Conservation (phyloP, 2,329 filamentous ascomycete species). For the Metarhizium rileyi region DNA sequence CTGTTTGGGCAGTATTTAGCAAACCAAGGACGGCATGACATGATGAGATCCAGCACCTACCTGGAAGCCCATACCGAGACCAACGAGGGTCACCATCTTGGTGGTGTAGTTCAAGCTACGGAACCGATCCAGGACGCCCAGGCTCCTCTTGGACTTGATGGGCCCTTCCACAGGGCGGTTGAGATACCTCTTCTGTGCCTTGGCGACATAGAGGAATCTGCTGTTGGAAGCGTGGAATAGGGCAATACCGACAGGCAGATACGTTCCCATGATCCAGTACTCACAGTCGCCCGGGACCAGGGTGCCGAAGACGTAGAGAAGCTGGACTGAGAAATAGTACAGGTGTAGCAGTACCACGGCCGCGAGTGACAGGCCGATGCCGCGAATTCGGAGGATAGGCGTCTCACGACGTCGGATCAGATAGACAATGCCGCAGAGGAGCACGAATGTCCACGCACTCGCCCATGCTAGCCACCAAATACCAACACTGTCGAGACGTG, state of each 20-base stretch:
- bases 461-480: constrained; percentile 24
- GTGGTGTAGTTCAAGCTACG: constrained; percentile 29
- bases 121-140: constrained; percentile 19
- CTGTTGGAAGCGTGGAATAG: constrained; percentile 55
- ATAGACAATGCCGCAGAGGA: constrained; percentile 28
- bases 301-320: constrained; percentile 25
- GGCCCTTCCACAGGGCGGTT: background rate
- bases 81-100: constrained; percentile 38
- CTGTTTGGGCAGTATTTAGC: constrained; percentile 23
- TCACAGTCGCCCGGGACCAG: constrained; percentile 38
- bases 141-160: constrained; percentile 10
- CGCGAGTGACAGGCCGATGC: constrained; percentile 28
- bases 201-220: constrained; percentile 48
- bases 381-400: constrained; percentile 29
- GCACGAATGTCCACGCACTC: constrained; percentile 23
- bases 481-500: constrained; percentile 18
- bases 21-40: background rate
- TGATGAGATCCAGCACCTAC: constrained; percentile 23
- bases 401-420: constrained; percentile 25
- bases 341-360: constrained; percentile 30
- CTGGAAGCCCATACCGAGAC: constrained; percentile 45
- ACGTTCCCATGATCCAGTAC: constrained; percentile 57
- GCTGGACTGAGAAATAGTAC: constrained; percentile 30
- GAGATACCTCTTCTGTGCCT: constrained; percentile 31
- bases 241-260: constrained; percentile 53